A percentile compares a stretch with the other conserved stretches of the same genome.
These are phyloP conservation scores for Helotiales sp. DNA, from an alignment of 2,329 filamentous ascomycete species.

Conservation along the genomic window DNA sequence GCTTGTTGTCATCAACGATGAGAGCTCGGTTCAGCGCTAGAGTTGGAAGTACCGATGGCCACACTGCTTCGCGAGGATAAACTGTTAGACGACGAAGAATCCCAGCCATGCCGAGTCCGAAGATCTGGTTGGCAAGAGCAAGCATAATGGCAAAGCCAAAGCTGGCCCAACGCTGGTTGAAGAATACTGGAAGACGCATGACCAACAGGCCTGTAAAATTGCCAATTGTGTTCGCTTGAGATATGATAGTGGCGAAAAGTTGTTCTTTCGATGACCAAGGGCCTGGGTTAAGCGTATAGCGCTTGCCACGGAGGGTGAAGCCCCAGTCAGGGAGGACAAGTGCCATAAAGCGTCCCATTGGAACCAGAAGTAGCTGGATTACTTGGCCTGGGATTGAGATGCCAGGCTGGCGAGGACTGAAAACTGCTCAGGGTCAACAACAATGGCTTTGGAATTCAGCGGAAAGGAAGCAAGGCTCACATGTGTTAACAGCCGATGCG, in stretches of 20 bases:
- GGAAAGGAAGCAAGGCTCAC: slow-evolving; percentile 1
- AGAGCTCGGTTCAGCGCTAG: slow-evolving; percentile 38
- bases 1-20: slow-evolving; percentile 21
- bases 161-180: slow-evolving; percentile 35
- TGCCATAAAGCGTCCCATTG: slow-evolving; percentile 11
- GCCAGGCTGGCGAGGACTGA: slow-evolving; percentile 12
- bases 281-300: slow-evolving; percentile 14
- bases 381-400: slow-evolving; percentile 13
- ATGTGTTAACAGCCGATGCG: slow-evolving; percentile 15
- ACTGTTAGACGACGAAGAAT: slow-evolving; percentile 38
- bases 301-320: slow-evolving; percentile 5
- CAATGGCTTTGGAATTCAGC: background rate
- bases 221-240: slow-evolving; percentile 8
- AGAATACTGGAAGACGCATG: slow-evolving; percentile 34
- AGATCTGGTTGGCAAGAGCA: slow-evolving; percentile 36
- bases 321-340: slow-evolving; percentile 14
- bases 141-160: slow-evolving; percentile 36
- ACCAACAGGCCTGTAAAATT: slow-evolving; percentile 23
- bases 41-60: slow-evolving; percentile 37
- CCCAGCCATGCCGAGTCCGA: slow-evolving; percentile 37
- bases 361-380: slow-evolving; percentile 14
- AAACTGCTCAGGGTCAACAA: background rate
- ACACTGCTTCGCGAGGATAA: slow-evolving; percentile 38
- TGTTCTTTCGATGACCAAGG: slow-evolving; percentile 16
- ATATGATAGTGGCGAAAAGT: slow-evolving; percentile 17